These are phyloP conservation scores for Quercus lobata DNA, from an alignment of 331 rosid species.

Conservation along the genomic window DNA sequence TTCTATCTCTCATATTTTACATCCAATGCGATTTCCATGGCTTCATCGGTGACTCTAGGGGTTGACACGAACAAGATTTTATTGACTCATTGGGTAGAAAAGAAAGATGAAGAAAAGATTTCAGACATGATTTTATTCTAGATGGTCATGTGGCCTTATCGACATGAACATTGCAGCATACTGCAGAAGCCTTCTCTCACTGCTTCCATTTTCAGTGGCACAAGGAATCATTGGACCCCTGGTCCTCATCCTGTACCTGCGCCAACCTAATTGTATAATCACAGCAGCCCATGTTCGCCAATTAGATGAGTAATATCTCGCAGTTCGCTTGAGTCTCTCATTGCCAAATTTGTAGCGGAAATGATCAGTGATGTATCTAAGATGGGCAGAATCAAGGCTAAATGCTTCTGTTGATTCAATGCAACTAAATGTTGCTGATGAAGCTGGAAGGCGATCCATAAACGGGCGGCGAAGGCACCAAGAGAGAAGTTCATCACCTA, in stretches of 20 bases:
- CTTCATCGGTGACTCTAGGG: not conserved
- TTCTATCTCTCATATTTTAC: not conserved
- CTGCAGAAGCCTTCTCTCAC: slow-evolving; percentile 67
- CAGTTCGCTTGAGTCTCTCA: slow-evolving; percentile 83
- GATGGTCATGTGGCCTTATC: slow-evolving; percentile 92
- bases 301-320: slow-evolving; percentile 92
- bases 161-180: slow-evolving; percentile 99
- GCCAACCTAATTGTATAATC: slow-evolving; percentile 76
- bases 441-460: slow-evolving; percentile 72
- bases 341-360: slow-evolving; percentile 89
- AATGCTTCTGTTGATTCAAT: slow-evolving; percentile 84
- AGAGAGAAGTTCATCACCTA: slow-evolving; percentile 88
- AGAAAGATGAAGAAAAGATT: not conserved
- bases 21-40: not conserved
- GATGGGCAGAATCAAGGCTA: slow-evolving; percentile 56
- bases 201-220: slow-evolving; percentile 37
- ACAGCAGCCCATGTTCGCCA: slow-evolving; percentile 99
- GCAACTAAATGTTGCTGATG: slow-evolving; percentile 78
- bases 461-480: slow-evolving; percentile 96
- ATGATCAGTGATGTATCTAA: slow-evolving; percentile 85
- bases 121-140: slow-evolving; percentile 39
- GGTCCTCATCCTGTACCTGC: slow-evolving; percentile 79
- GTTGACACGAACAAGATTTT: not conserved
- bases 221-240: slow-evolving; percentile 71
- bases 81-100: not conserved